Evolutionary conservation across 176 grass and related monocot genomes (phyloP).

Genomic region (Oryza rufipogon): DNA sequence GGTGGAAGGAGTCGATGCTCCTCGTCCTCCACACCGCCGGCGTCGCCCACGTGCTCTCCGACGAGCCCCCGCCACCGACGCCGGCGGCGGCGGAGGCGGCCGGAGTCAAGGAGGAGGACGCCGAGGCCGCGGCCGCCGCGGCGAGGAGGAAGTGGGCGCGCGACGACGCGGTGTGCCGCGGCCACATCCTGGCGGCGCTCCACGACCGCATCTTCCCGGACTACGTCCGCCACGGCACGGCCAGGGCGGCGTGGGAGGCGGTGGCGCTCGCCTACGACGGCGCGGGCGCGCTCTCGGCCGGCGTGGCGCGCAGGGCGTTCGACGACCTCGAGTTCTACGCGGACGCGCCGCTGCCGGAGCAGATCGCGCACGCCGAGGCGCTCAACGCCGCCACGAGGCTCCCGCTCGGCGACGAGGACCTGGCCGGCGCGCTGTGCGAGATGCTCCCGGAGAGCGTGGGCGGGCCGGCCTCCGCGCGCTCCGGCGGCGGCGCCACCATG

Average conservation of each 20-base stretch:
- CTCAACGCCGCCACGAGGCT: too few relatives aligned
- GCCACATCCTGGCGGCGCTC: conserved; percentile 5
- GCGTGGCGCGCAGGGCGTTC: too few relatives aligned
- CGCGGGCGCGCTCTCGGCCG: too few relatives aligned
- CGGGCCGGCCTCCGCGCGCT: too few relatives aligned
- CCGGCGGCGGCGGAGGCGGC: background rate
- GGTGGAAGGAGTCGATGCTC: conserved; percentile 50
- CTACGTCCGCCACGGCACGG: conserved; percentile 23
- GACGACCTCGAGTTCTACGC: too few relatives aligned
- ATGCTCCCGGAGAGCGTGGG: too few relatives aligned
- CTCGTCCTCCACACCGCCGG: conserved; percentile 34
- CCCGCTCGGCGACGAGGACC: too few relatives aligned
- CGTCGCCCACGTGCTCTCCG: conserved; percentile 27
- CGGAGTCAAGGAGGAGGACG: background rate
- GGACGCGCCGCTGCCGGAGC: too few relatives aligned
- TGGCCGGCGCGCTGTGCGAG: too few relatives aligned
- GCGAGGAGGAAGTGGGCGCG: background rate
- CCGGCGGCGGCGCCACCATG: too few relatives aligned
- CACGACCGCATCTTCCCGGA: background rate
- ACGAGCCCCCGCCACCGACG: background rate
- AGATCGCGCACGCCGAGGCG: too few relatives aligned
- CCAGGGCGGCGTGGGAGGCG: background rate
- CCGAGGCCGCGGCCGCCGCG: background rate
- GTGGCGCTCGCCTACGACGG: conserved; percentile 10
- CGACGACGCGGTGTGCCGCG: conserved; percentile 16